phyloP scores from a whole-genome alignment of 176 grass and related monocot genomes.

The Triticum dicoccoides region DNA sequence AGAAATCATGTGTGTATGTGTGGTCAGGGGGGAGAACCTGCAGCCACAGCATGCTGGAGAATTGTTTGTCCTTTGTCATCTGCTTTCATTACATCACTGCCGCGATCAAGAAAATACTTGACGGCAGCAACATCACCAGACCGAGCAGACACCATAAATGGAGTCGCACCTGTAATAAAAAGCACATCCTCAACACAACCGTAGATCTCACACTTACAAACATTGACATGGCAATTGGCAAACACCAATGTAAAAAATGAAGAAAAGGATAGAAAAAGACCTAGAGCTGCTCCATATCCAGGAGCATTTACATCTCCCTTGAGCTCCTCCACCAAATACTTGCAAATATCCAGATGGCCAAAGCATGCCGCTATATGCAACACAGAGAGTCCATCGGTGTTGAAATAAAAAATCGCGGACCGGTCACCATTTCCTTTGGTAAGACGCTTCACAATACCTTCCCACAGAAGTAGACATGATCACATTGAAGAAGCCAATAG shows the following conservation, averaged over 20 bases:
- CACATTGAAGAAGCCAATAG: neutral
- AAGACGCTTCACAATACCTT: conserved; percentile 2
- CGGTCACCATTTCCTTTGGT: neutral
- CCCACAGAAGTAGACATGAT: neutral
- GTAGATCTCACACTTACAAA: neutral
- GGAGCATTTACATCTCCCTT: conserved; percentile 20
- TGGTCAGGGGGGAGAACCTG: neutral
- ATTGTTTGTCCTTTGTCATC: neutral
- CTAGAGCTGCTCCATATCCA: neutral
- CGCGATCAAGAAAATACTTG: conserved; percentile 32
- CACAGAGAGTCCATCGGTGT: neutral
- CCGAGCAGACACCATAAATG: conserved; percentile 20
- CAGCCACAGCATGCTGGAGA: conserved; percentile 13
- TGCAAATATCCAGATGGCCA: conserved; percentile 34
- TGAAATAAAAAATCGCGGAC: neutral
- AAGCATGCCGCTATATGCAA: neutral
- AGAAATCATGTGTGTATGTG: neutral
- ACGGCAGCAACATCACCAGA: conserved; percentile 18
- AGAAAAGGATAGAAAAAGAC: neutral
- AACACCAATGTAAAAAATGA: neutral
- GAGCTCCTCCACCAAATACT: conserved; percentile 40
- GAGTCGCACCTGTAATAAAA: conserved; percentile 3
- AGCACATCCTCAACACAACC: neutral
- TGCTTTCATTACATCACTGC: conserved; percentile 22
- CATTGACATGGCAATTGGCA: neutral